Evolutionary conservation across 306 rosid genomes (phyloP), one percentile per base, ranked within the genome.

Genomic region (Corylus americana): DNA sequence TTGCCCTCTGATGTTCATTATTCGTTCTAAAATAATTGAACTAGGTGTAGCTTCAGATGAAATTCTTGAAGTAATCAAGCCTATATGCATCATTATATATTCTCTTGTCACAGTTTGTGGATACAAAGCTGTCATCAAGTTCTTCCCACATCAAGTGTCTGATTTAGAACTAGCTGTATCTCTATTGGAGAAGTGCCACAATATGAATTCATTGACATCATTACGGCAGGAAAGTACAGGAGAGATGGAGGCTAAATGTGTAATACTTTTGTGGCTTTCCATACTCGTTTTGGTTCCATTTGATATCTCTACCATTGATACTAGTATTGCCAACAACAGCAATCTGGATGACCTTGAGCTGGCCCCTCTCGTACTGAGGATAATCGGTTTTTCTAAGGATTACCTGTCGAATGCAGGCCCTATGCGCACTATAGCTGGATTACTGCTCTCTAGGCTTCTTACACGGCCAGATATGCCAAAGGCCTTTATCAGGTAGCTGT

Each of bases 381-480:
- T 95, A 20, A 78, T 89, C 63, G 91, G 97, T 81, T 86, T 92
- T 55, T 95, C 89, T 71, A 91, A 95, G 85, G 97, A 95, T 84
- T 92, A 95, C 77, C 90, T 95, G 29, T 88, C 98, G 51, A 85
- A 80, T 85, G 90, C 96, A 0, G 98, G 98, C 64, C 98, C 96
- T 57, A 92, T 92, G 98, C 91, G 91, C 50, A 83, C 97, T 63
- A 88, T 95, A 83, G 92, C 98, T 84, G 98, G 96, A 66, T 78
- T 95, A 58, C 85, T 95, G 61, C 96, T 95, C 77, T 89, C 98
- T 0, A 90, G 83, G 88, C 97, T 95, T 84, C 86, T 95, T 73
- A 92, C 98, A 42, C 97, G 98, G 59, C 98, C 97, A 6, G 98
- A 95, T 83, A 92, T 95, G 98, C 92, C 98, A 25, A 92, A 80